Evolutionary conservation across 2,329 filamentous ascomycete genomes (phyloP).

Genomic region (Colletotrichum aenigma): DNA sequence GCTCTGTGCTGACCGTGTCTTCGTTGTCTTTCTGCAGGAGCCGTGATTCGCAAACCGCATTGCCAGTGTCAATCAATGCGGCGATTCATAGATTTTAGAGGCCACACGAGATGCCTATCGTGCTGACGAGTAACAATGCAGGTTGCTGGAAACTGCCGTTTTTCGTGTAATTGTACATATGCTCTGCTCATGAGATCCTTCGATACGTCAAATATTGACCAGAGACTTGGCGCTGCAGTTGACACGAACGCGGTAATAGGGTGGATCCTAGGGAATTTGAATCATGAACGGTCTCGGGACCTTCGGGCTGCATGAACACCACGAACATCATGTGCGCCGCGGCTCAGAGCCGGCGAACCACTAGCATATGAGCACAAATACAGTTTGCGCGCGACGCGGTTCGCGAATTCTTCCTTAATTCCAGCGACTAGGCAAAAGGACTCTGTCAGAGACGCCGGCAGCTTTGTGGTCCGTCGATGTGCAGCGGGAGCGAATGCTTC

Average conservation of each 20-base stretch:
- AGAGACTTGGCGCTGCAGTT: neutral
- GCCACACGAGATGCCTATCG: neutral
- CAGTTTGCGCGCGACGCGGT: neutral
- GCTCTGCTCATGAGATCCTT: neutral
- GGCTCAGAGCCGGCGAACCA: neutral
- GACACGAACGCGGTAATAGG: neutral
- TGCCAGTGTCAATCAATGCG: neutral
- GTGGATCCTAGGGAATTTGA: neutral
- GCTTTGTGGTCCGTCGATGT: neutral
- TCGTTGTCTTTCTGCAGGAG: neutral
- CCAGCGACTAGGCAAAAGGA: neutral
- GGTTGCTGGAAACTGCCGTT: no score
- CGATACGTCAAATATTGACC: neutral
- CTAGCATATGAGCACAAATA: neutral
- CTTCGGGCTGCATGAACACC: constrained; percentile 13
- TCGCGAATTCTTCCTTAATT: neutral
- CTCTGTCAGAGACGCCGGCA: neutral
- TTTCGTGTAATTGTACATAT: no score
- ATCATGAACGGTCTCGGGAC: constrained; percentile 14
- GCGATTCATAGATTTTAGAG: neutral
- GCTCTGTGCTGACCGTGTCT: neutral
- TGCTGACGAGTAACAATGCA: neutral
- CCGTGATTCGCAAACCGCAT: neutral
- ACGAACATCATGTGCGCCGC: neutral
- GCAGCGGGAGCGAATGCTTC: neutral